Evolutionary conservation across 805 yeast genomes (phyloP).

Genomic region (Sungouiozyma ichnusensis): DNA sequence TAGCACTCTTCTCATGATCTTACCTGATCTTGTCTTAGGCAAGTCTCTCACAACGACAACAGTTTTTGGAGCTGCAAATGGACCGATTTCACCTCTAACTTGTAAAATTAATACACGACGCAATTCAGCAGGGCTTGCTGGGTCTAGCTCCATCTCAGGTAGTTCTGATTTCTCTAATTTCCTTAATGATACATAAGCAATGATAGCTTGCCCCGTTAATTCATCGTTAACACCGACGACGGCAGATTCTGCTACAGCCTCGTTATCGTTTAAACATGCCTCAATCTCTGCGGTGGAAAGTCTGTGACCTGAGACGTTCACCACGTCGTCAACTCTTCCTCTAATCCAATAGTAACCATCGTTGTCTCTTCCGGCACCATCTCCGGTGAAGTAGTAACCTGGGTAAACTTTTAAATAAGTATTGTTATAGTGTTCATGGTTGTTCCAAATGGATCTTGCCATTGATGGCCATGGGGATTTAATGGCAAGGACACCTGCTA

Average conservation of each 20-base stretch:
- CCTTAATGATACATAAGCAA: slow-evolving; percentile 86
- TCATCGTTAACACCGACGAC: slow-evolving; percentile 94
- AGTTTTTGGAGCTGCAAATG: slow-evolving; percentile 90
- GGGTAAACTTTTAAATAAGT: slow-evolving; percentile 91
- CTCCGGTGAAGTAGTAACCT: slow-evolving; percentile 93
- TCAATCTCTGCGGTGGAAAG: slow-evolving; percentile 98
- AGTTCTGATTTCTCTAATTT: slow-evolving; percentile 25
- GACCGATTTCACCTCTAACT: slow-evolving; percentile 50
- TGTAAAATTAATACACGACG: slow-evolving; percentile 62
- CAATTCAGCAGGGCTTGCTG: slow-evolving; percentile 31
- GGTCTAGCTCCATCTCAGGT: slow-evolving; percentile 25
- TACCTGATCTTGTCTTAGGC: slow-evolving; percentile 98
- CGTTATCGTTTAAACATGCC: slow-evolving; percentile 74
- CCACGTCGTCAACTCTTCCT: slow-evolving; percentile 98
- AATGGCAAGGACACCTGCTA: slow-evolving; percentile 92
- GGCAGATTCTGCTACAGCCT: slow-evolving; percentile 84
- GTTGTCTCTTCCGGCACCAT: slow-evolving; percentile 94
- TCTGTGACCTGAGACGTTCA: slow-evolving; percentile 95
- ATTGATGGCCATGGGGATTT: slow-evolving; percentile 96
- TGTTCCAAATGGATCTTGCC: slow-evolving; percentile 90
- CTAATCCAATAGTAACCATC: slow-evolving; percentile 97
- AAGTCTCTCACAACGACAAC: slow-evolving; percentile 77
- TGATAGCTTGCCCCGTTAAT: slow-evolving; percentile 94
- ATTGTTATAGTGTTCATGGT: slow-evolving; percentile 76
- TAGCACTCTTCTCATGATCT: slow-evolving; percentile 95